Evolutionary conservation across 2,329 filamentous ascomycete species (phyloP), one percentile per base, ranked within the genome.

Genomic region (Pseudogymnoascus destructans): DNA sequence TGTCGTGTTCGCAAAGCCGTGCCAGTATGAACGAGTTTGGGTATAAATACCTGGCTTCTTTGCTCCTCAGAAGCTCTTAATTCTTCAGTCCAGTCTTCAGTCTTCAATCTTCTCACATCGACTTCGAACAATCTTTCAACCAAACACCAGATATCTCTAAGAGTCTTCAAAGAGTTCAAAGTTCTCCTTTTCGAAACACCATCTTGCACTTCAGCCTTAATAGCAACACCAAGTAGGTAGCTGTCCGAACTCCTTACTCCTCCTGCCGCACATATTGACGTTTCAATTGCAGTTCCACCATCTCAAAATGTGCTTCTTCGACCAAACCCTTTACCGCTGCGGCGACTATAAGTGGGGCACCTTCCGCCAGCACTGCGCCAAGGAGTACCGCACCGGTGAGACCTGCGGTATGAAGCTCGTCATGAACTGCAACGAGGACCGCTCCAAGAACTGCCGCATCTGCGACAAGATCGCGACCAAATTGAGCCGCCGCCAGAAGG

Each of bases 281-380:
- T 33, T 33, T 38, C 49, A 46, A 58, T 35, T 25, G 30, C 30
- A 55, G 54, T 25, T 17, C 54, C 33, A 25, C 52, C 54, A 62
- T 55, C 67, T 66, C 74, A 78, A 70, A 66, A 95, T 97, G 92
- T 96, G 92, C 77, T 96, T 93, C 78, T 97, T 91, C 77, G 90
- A 96, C 68, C 87, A 92, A 73, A 89, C 86, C 71, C 80, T 82
- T 66, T 95, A 87, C 80, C 73, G 73, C 59, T 97, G 92, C 75
- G 87, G 87, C 68, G 92, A 89, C 79, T 95, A 87, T 85, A 89
- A 90, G 73, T 97, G 91, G 91, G 87, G 89, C 64, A 86, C 86
- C 74, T 96, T 96, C 77, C 84, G 87, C 64, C 82, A 91, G 72
- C 91, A 95, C 71, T 97, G 92, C 79, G 85, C 87, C 72, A 90